A percentile compares a stretch with the other conserved stretches of the same genome.
phyloP scores from a whole-genome alignment of 257 asterid species.

The Striga asiatica region DNA sequence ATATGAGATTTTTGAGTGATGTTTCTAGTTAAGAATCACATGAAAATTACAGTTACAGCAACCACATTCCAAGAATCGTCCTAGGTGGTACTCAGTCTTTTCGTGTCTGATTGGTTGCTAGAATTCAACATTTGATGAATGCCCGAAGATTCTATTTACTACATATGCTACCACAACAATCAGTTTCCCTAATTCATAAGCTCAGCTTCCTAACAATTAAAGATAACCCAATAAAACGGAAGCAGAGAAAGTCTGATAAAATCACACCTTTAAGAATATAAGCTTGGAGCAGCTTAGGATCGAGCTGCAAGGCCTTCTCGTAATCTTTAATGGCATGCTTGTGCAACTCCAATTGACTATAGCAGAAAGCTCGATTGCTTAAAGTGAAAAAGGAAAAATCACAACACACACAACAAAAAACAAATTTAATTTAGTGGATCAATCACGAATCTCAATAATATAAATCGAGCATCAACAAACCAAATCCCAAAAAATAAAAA shows the following conservation, averaged over 20 bases:
- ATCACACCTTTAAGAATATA: slow-evolving; percentile 83
- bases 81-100: neutral
- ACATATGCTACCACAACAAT: no score
- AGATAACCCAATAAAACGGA: neutral
- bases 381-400: slow-evolving; percentile 11
- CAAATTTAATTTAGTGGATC: slow-evolving; percentile 14
- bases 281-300: slow-evolving; percentile 69
- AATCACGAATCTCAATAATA: slow-evolving; percentile 13
- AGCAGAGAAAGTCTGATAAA: neutral
- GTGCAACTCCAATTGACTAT: slow-evolving; percentile 93
- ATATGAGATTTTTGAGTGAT: neutral
- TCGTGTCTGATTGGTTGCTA: slow-evolving; percentile 6
- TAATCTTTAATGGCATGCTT: slow-evolving; percentile 93
- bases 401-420: neutral
- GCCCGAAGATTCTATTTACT: no score
- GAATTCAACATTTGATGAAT: slow-evolving; percentile 5
- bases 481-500: no score
- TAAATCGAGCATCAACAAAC: neutral
- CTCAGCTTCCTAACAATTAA: slow-evolving; percentile 8
- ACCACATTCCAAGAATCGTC: slow-evolving; percentile 14
- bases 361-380: slow-evolving; percentile 95
- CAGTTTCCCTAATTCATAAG: no score
- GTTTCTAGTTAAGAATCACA: slow-evolving; percentile 6
- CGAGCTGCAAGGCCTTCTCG: slow-evolving; percentile 81
- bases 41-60: neutral